Base-by-base conservation (phyloP, 495 filamentous ascomycete species). In the Lophiostoma macrostomum region DNA sequence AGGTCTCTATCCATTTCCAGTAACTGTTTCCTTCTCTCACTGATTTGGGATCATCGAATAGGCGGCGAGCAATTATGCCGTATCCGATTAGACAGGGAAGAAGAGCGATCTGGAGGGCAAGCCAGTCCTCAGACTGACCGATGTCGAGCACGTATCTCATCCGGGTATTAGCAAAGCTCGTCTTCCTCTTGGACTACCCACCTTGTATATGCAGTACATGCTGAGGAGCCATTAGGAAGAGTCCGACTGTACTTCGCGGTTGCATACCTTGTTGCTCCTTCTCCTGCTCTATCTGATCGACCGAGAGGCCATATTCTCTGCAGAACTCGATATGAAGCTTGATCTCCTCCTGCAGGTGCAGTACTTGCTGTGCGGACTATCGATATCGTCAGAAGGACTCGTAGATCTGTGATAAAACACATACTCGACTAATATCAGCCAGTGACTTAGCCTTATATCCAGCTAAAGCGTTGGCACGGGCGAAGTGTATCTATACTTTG, bases 71-170 rank as follows among this genome's bases (percentile, higher is more conserved):
- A 59, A 91, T 86, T 11, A 74, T 76, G n/a, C 80, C 84, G 64
- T 96, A 96, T 43, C 91, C 91, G 20, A 95, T 77, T 30, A 94
- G 70, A 63, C 91, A 96, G 0, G 91, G 90, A 7, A 89, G 85
- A 31, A 95, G 75, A 3, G 87, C 82, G 41, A 95, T 71, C 61
- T 95, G 88, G 16, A 96, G 75, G 18, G 80, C 89, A 36, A 95
- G 72, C 81, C 82, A 90, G 67, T 93, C 88, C 63, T 90, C 81
- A 5, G 86, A 88, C 51, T 90, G 82, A 18, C 90, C 91, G 14
- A 95, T 80, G 63, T 96, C 91, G 19, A 96, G 80, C 16, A 94
- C 84, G 66, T 90, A 93, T 76, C 87, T 83, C 49, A 19, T 11
- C 12, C 8, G 23, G 10, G 6, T 27, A 32, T 39, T 5, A 49